Conservation (phyloP, 306 rosid species). For the Abrus pulchellus region DNA sequence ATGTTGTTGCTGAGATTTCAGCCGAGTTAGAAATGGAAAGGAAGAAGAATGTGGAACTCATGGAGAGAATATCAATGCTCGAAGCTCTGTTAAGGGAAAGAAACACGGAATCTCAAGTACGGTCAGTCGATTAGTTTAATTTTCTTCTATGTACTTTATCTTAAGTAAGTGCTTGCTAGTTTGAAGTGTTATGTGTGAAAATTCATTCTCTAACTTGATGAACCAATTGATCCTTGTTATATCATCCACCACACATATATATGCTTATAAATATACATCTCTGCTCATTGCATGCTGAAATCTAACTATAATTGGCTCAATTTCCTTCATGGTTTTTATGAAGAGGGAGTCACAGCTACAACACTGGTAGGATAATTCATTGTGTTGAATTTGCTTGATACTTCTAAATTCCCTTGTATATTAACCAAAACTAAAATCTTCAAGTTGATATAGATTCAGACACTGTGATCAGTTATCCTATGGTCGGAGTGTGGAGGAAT, state of each 20-base stretch:
- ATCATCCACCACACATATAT: background rate
- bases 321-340: slow-evolving; percentile 17
- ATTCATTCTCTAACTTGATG: slow-evolving; percentile 22
- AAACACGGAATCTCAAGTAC: slow-evolving; percentile 62
- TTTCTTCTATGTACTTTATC: background rate
- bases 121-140: slow-evolving; percentile 30
- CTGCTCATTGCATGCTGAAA: slow-evolving; percentile 21
- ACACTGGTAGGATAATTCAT: slow-evolving; percentile 3
- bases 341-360: slow-evolving; percentile 8
- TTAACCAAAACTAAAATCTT: background rate
- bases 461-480: slow-evolving; percentile 16
- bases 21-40: slow-evolving; percentile 77
- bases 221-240: background rate
- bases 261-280: background rate
- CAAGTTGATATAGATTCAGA: slow-evolving; percentile 1
- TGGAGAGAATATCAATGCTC: slow-evolving; percentile 80
- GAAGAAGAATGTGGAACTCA: slow-evolving; percentile 75
- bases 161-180: slow-evolving; percentile 5
- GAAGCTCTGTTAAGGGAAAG: slow-evolving; percentile 77
- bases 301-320: slow-evolving; percentile 26
- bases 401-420: background rate
- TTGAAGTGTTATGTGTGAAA: background rate
- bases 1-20: slow-evolving; percentile 67
- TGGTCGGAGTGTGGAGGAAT: slow-evolving; percentile 9
- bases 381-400: slow-evolving; percentile 9